Percentiles rank a stretch among this genome's conserved stretches.
These are phyloP conservation scores for Xylaria castorea DNA, from an alignment of 495 filamentous ascomycete species.

Conservation along the genomic window DNA sequence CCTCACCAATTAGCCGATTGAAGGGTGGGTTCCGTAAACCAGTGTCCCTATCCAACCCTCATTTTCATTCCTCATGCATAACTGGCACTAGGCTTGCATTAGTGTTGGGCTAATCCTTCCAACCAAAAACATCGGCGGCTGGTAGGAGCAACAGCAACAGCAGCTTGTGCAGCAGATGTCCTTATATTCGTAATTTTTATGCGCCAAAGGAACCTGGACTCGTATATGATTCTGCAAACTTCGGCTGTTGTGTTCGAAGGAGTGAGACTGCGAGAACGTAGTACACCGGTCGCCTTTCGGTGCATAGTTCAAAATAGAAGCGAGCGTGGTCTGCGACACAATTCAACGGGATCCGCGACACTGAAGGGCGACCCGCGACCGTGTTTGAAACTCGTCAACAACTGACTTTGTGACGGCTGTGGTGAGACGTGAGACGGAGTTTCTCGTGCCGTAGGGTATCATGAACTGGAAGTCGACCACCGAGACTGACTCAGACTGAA, in stretches of 20 bases:
- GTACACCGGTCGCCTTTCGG: not conserved
- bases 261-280: not conserved
- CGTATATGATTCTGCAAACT: not conserved
- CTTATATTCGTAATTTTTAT: slow-evolving; percentile 1
- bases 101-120: not conserved
- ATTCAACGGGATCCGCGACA: no score
- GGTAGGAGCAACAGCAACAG: not conserved
- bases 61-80: not conserved
- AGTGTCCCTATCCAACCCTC: not conserved
- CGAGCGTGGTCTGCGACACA: not conserved
- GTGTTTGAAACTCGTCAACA: not conserved
- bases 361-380: no score
- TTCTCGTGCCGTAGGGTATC: not conserved
- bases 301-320: not conserved
- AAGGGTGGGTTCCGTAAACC: not conserved
- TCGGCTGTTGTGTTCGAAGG: not conserved
- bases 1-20: not conserved
- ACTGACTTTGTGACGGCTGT: no score
- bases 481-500: not conserved
- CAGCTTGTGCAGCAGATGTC: not conserved
- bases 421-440: not conserved
- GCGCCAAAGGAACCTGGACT: not conserved
- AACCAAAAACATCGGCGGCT: not conserved
- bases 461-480: not conserved
- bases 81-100: not conserved